Conservation (phyloP, 1,139 yeast species). For the Geotrichum australiense region DNA sequence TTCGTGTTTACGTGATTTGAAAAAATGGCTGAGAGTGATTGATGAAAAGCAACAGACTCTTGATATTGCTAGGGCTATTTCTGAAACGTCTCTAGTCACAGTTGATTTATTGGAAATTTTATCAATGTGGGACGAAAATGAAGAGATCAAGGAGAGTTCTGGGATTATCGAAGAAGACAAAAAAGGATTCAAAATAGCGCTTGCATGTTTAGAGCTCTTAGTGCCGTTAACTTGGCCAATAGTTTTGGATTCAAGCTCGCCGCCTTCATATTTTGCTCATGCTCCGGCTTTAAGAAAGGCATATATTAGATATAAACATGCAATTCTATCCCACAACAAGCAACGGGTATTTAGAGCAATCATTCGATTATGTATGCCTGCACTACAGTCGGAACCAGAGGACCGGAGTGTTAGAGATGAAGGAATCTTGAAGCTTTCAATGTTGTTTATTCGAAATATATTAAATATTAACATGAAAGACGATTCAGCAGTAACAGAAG, state of each 20-base stretch:
- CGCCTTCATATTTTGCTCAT: slow-evolving; percentile 47
- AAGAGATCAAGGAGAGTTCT: slow-evolving; percentile 29
- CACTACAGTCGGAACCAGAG: slow-evolving; percentile 46
- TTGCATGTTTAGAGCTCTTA: slow-evolving; percentile 68
- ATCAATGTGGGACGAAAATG: slow-evolving; percentile 54
- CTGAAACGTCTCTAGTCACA: slow-evolving; percentile 65
- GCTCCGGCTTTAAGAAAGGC: slow-evolving; percentile 57
- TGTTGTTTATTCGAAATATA: slow-evolving; percentile 69
- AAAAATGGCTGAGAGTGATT: slow-evolving; percentile 71
- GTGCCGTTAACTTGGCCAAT: slow-evolving; percentile 88
- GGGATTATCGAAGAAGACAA: slow-evolving; percentile 10
- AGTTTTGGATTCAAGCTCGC: slow-evolving; percentile 46
- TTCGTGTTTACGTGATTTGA: slow-evolving; percentile 80
- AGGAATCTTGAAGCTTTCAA: slow-evolving; percentile 62
- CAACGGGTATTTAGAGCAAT: slow-evolving; percentile 66
- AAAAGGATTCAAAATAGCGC: slow-evolving; percentile 51
- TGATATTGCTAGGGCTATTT: slow-evolving; percentile 85
- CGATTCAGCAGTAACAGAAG: slow-evolving; percentile 40
- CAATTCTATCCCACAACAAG: slow-evolving; percentile 49
- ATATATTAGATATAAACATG: slow-evolving; percentile 66
- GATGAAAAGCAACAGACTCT: slow-evolving; percentile 64
- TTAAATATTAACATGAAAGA: slow-evolving; percentile 68
- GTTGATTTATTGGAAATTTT: slow-evolving; percentile 72
- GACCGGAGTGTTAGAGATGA: slow-evolving; percentile 66
- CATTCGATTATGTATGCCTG: slow-evolving; percentile 61